phyloP scores from a whole-genome alignment of 2,329 filamentous ascomycete species.

The Rhynchosporium graminicola region DNA sequence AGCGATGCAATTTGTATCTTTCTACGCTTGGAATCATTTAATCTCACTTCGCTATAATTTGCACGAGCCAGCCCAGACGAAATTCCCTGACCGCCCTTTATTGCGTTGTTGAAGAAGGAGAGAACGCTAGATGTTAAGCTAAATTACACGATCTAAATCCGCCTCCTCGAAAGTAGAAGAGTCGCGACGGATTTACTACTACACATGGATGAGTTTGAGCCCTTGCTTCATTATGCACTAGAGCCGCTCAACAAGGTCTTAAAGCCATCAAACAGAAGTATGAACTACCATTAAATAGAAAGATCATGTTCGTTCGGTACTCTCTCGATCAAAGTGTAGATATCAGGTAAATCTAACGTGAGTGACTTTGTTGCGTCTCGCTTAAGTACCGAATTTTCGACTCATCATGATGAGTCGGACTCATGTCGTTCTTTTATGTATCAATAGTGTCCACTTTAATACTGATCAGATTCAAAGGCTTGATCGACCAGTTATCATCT shows the following conservation, averaged over 20 bases:
- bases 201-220: no score
- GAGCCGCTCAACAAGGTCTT: not conserved
- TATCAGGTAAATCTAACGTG: no score
- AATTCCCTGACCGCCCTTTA: no score
- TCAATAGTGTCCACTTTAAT: no score
- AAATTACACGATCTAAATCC: no score
- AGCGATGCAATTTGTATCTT: conserved; percentile 4
- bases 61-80: no score
- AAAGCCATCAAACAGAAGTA: conserved; percentile 16
- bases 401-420: conserved; percentile 15
- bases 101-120: no score
- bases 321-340: no score
- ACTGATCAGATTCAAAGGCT: not conserved
- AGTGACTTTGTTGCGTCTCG: not conserved
- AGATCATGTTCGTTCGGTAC: no score
- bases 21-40: not conserved
- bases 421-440: not conserved
- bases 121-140: no score
- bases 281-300: not conserved
- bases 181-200: no score
- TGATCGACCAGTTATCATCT: not conserved
- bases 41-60: not conserved
- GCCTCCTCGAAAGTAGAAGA: no score
- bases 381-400: conserved; percentile 5
- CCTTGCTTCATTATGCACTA: conserved; percentile 2